phyloP scores from a whole-genome alignment of 495 filamentous ascomycete species.

The Penicillium taxi region DNA sequence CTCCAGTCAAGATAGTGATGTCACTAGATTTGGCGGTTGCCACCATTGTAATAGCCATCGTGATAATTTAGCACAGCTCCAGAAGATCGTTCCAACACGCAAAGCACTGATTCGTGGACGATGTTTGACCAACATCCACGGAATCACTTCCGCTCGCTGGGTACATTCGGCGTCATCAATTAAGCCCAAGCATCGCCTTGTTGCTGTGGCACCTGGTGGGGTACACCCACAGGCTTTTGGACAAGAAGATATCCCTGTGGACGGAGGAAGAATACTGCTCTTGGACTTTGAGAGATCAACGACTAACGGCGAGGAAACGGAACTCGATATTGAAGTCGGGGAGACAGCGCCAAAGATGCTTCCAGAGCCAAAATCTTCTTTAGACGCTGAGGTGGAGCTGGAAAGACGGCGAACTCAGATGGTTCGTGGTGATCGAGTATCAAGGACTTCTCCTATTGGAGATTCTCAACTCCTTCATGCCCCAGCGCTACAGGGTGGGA shows the following conservation, averaged over 20 bases:
- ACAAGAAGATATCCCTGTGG: slow-evolving; percentile 71
- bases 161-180: slow-evolving; percentile 18
- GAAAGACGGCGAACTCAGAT: slow-evolving; percentile 61
- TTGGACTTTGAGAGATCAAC: slow-evolving; percentile 64
- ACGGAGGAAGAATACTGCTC: slow-evolving; percentile 70
- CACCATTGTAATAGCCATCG: slow-evolving; percentile 13
- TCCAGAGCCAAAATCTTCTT: slow-evolving; percentile 65
- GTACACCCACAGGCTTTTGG: slow-evolving; percentile 53
- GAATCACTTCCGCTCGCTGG: slow-evolving; percentile 37
- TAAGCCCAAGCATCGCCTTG: slow-evolving; percentile 38
- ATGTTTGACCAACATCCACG: slow-evolving; percentile 33
- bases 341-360: slow-evolving; percentile 59
- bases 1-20: slow-evolving; percentile 4
- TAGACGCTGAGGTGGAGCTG: slow-evolving; percentile 76
- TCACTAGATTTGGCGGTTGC: slow-evolving; percentile 9
- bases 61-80: slow-evolving; percentile 26
- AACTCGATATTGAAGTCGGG: slow-evolving; percentile 68
- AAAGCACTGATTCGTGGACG: slow-evolving; percentile 33
- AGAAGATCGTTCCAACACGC: slow-evolving; percentile 27
- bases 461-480: slow-evolving; percentile 14
- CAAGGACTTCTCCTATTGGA: slow-evolving; percentile 13
- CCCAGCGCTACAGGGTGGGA: slow-evolving; percentile 13
- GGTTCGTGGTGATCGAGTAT: slow-evolving; percentile 22
- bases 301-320: slow-evolving; percentile 44
- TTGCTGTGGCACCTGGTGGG: slow-evolving; percentile 70